Evolutionary conservation across 805 yeast species (phyloP).

Genomic region (Wickerhamomyces sydowiorum): DNA sequence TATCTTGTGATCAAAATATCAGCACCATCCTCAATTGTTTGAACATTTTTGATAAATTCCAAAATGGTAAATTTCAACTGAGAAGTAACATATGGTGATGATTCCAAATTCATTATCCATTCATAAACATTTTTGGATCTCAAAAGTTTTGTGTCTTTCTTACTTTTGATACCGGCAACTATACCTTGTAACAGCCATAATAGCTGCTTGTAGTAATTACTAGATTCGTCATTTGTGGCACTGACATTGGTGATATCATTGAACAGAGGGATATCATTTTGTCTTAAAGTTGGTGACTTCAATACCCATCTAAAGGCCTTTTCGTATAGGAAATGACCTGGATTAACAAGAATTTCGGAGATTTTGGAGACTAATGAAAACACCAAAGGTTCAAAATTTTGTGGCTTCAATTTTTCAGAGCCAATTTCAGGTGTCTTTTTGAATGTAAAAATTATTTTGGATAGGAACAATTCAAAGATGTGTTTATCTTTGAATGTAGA

Average conservation of each 20-base stretch:
- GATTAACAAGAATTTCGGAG: constrained; percentile 53
- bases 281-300: constrained; percentile 31
- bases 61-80: constrained; percentile 35
- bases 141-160: constrained; percentile 48
- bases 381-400: constrained; percentile 39
- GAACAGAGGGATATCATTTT: constrained; percentile 39
- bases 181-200: constrained; percentile 60
- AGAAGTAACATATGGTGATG: constrained; percentile 42
- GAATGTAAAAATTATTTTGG: constrained; percentile 32
- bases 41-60: constrained; percentile 39
- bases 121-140: constrained; percentile 57
- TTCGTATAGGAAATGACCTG: constrained; percentile 73
- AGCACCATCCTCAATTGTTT: constrained; percentile 50
- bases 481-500: constrained; percentile 49
- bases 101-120: constrained; percentile 51
- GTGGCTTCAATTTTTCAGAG: constrained; percentile 10
- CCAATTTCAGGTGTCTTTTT: constrained; percentile 11
- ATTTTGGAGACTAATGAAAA: constrained; percentile 51
- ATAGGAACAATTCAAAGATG: constrained; percentile 47
- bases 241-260: constrained; percentile 24
- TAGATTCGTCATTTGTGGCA: constrained; percentile 31
- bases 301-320: constrained; percentile 62
- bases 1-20: constrained; percentile 54
- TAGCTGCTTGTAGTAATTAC: constrained; percentile 49
- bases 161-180: constrained; percentile 38